A percentile compares a stretch with the other conserved stretches of the same genome.
Conservation (phyloP, 768 basidiomycete genomes). For the Trametopsis cervina region DNA sequence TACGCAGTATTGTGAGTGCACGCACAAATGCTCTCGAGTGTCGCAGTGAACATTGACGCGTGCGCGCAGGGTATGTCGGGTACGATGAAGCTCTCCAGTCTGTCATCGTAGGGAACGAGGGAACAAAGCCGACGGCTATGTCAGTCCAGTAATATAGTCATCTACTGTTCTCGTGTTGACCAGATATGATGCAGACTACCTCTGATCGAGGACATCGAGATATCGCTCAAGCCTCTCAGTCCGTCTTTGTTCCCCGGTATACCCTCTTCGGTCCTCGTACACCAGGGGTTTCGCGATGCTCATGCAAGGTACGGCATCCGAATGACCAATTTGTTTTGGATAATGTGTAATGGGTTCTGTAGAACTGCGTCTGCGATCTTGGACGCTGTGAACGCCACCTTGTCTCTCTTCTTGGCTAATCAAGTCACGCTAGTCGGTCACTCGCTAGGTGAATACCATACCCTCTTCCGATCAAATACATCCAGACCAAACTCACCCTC, state of each 20-base stretch:
- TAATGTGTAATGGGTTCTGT: neutral
- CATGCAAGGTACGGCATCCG: constrained; percentile 34
- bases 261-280: constrained; percentile 30
- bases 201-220: constrained; percentile 35
- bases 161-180: neutral
- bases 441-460: constrained; percentile 24
- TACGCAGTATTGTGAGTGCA: constrained; percentile 32
- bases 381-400: constrained; percentile 34
- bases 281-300: constrained; percentile 38
- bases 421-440: constrained; percentile 41
- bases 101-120: constrained; percentile 32
- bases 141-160: constrained; percentile 10
- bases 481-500: too few relatives aligned
- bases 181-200: constrained; percentile 20
- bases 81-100: constrained; percentile 34
- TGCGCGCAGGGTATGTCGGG: constrained; percentile 43
- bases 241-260: constrained; percentile 44
- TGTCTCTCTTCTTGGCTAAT: constrained; percentile 28
- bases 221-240: constrained; percentile 30
- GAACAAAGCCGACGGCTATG: constrained; percentile 28
- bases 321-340: neutral
- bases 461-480: neutral
- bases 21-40: neutral
- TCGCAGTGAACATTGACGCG: neutral
- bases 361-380: constrained; percentile 37